Percentiles rank a stretch among this genome's conserved stretches.
These are phyloP conservation scores for Ustilago hordei DNA, from an alignment of 1,284 basidiomycete species.

Conservation along the genomic window DNA sequence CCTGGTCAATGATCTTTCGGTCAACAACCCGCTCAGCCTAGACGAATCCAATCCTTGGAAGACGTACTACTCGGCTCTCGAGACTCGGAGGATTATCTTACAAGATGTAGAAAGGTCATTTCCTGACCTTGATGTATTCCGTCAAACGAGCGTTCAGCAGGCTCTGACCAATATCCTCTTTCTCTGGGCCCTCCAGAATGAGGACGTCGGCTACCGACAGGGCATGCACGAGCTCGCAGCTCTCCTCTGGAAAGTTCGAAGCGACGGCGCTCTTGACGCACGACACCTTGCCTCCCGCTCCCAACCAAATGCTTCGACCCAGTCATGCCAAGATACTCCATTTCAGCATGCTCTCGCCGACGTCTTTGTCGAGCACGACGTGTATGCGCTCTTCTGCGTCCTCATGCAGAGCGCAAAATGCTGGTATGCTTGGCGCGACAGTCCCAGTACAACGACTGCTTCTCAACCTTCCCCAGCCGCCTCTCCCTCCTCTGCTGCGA, in stretches of 20 bases:
- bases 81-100: conserved; percentile 50
- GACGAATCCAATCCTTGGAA: conserved; percentile 63
- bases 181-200: conserved; percentile 59
- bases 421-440: conserved; percentile 60
- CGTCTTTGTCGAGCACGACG: conserved; percentile 58
- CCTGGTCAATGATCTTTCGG: conserved; percentile 40
- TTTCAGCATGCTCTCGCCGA: conserved; percentile 40
- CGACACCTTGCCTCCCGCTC: neutral
- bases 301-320: neutral
- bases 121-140: conserved; percentile 54
- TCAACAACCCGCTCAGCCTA: conserved; percentile 66
- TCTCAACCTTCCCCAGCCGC: neutral
- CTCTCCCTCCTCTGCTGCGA: conserved; percentile 12
- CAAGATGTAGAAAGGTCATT: conserved; percentile 61
- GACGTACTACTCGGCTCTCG: conserved; percentile 52
- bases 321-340: conserved; percentile 17
- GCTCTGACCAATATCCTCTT: conserved; percentile 57
- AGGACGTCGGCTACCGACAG: conserved; percentile 65
- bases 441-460: neutral
- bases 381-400: conserved; percentile 54
- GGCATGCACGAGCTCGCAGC: conserved; percentile 69
- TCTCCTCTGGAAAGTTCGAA: conserved; percentile 55
- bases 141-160: conserved; percentile 34
- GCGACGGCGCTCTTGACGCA: conserved; percentile 24
- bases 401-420: conserved; percentile 56